Conservation (phyloP, 140 eudicot species). For the Oenanthe javanica region DNA sequence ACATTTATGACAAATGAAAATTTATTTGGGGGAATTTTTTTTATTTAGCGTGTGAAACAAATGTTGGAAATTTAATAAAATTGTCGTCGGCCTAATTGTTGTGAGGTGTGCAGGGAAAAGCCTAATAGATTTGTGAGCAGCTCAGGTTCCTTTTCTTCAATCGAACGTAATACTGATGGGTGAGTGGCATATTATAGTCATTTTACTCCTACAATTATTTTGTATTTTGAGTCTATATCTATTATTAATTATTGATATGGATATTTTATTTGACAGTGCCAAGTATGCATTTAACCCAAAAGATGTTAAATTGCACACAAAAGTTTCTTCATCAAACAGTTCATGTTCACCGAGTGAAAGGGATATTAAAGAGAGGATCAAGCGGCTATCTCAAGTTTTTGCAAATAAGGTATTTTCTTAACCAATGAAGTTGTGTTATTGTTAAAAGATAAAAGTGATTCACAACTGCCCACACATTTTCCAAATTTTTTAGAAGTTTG, state of each 20-base stretch:
- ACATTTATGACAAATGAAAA: neutral
- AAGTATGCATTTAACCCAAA: constrained; percentile 80
- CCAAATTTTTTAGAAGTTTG: neutral
- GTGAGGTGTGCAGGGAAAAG: constrained; percentile 35
- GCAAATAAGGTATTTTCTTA: constrained; percentile 47
- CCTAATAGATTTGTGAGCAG: constrained; percentile 34
- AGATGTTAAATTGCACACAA: constrained; percentile 42
- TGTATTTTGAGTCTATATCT: neutral
- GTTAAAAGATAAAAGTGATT: neutral
- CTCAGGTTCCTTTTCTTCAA: constrained; percentile 30
- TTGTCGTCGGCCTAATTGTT: neutral
- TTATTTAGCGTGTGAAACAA: neutral
- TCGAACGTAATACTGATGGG: constrained; percentile 59
- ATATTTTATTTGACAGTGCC: constrained; percentile 28
- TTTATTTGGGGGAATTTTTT: neutral
- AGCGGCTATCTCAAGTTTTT: constrained; percentile 50
- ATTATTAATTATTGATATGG: neutral
- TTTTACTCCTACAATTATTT: neutral
- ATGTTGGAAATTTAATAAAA: neutral
- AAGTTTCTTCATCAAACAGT: constrained; percentile 21
- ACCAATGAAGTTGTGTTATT: neutral
- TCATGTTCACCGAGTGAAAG: constrained; percentile 49
- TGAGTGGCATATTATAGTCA: constrained; percentile 23
- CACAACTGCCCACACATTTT: neutral
- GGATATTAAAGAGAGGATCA: constrained; percentile 64